Base-by-base conservation (phyloP, 768 basidiomycete genomes). In the Hericium coralloides region DNA sequence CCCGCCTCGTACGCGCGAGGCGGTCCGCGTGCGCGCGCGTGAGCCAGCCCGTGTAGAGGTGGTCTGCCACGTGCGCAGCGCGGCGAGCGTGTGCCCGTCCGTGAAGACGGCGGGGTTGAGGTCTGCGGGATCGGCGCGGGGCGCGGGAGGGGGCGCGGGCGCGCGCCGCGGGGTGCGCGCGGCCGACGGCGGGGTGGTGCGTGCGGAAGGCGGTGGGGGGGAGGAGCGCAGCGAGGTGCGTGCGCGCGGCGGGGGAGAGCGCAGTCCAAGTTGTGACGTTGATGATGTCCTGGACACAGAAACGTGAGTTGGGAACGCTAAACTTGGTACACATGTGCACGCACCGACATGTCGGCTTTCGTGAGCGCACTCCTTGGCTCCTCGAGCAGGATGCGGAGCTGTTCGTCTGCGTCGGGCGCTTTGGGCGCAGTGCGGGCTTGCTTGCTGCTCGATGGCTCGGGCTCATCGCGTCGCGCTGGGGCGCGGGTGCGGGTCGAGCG, bases 1-100 rank as follows among this genome's bases (percentile, higher is more conserved):
- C 77, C 80, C 15, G 70, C 67, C 47, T 73, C 58, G 64, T 76
- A 83, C 58, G 72, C 67, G 64, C 59, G 10, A 82, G 71, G 55
- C 75, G 74, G 37, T 70, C 72, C 12, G 55, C 53, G 54, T 82
- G 79, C 1, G 73, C 63, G 37, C 74, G 70, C 1, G 76, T 74
- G 50, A 79, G 69, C 77, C 79, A 83, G 50, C 76, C 73, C 0
- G 76, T 75, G 61, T 69, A 79, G 2, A 84, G 64, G 52, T 85
- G 83, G 62, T 83, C 64, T 85, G 81, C 56, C 81, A 82, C 2
- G 82, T 82, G 48, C 71, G 76, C 17, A 78, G 72, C 0, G 81
- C 81, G 39, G 80, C 73, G 37, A 80, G 67, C 58, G 84, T 78
- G 62, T 80, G 77, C 2, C 79, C 63, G 53, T 80, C 80, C 36